phyloP scores from a whole-genome alignment of 2,329 filamentous ascomycete species.

The Ophidiomyces ophidiicola region DNA sequence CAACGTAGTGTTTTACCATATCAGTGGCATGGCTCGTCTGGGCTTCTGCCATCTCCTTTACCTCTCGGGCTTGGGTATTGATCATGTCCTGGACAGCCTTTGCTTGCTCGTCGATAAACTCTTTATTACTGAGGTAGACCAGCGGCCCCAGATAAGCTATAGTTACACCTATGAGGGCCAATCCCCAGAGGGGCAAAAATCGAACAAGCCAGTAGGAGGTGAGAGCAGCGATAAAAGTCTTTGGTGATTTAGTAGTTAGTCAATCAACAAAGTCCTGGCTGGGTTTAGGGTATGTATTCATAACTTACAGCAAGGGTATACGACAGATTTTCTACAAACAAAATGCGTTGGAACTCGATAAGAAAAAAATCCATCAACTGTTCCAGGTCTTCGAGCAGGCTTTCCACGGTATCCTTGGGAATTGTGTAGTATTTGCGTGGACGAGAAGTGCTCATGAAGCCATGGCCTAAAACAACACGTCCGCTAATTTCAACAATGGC shows the following conservation, averaged over 20 bases:
- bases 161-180: constrained; percentile 45
- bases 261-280: not conserved
- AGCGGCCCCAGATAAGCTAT: constrained; percentile 49
- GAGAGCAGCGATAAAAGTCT: constrained; percentile 50
- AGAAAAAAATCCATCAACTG: constrained; percentile 57
- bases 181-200: constrained; percentile 53
- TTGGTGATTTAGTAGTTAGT: constrained; percentile 15
- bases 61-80: constrained; percentile 46
- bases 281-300: not conserved
- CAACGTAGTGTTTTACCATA: constrained; percentile 46
- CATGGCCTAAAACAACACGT: constrained; percentile 44
- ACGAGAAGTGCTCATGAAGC: constrained; percentile 49
- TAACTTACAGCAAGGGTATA: constrained; percentile 47
- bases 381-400: constrained; percentile 48
- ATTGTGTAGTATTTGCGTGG: constrained; percentile 55
- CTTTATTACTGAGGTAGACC: constrained; percentile 53
- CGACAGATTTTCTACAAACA: constrained; percentile 54
- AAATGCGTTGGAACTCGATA: constrained; percentile 54
- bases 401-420: constrained; percentile 51
- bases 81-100: constrained; percentile 43
- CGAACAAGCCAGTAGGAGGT: constrained; percentile 54
- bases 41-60: constrained; percentile 48
- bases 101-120: constrained; percentile 50
- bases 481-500: constrained; percentile 47
- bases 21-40: constrained; percentile 48